These are phyloP conservation scores for Beta corolliflora DNA, from an alignment of 179 eudicot genomes.

Conservation along the genomic window DNA sequence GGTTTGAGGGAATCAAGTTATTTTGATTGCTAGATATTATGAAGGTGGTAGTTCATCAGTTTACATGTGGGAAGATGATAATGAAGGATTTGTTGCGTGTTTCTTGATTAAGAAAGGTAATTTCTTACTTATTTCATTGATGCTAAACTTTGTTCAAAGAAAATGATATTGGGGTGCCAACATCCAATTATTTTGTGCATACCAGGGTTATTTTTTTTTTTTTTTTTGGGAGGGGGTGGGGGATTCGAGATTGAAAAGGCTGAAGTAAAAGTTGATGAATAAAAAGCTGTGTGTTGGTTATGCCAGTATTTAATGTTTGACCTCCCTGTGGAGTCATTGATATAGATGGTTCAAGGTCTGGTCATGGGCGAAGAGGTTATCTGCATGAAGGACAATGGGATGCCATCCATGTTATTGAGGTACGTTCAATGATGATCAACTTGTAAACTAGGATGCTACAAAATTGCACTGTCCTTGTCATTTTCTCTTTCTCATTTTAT, in stretches of 20 bases:
- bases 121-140: neutral
- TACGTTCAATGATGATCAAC: conserved; percentile 22
- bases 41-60: conserved; percentile 99
- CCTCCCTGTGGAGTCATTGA: conserved; percentile 20
- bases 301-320: conserved; percentile 3
- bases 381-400: conserved; percentile 96
- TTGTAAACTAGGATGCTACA: neutral
- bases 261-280: neutral
- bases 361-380: conserved; percentile 91
- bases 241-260: too few relatives aligned
- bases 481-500: neutral
- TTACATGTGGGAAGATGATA: conserved; percentile 92
- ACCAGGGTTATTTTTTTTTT: too few relatives aligned
- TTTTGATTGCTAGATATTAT: conserved; percentile 70
- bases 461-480: neutral
- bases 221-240: too few relatives aligned
- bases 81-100: conserved; percentile 89
- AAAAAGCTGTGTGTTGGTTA: neutral
- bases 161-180: too few relatives aligned
- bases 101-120: conserved; percentile 93
- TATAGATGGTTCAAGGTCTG: conserved; percentile 79
- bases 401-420: conserved; percentile 98
- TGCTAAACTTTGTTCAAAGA: neutral
- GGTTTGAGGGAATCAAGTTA: neutral
- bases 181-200: too few relatives aligned